phyloP scores from a whole-genome alignment of 495 filamentous ascomycete species.

The Lophiotrema nucula region DNA sequence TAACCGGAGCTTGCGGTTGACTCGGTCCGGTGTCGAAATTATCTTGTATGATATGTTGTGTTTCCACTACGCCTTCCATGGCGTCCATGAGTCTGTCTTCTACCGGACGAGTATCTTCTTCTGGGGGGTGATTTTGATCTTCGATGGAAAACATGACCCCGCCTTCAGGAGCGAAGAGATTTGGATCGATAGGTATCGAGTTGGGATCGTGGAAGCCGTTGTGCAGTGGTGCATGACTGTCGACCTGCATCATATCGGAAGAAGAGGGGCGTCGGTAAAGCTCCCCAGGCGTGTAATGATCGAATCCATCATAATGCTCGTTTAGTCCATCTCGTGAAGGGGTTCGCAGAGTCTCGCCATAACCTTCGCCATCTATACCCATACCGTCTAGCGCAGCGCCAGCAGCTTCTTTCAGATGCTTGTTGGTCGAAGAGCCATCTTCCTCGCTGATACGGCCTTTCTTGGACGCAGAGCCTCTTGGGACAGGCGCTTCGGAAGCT shows the following conservation, averaged over 20 bases:
- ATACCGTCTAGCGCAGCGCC: not conserved
- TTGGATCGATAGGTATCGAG: not conserved
- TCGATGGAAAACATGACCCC: conserved; percentile 27
- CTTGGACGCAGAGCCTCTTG: conserved; percentile 53
- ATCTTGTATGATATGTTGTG: not conserved
- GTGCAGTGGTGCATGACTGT: not conserved
- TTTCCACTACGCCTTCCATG: conserved; percentile 4
- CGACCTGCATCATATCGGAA: not conserved
- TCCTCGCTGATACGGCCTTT: conserved; percentile 49
- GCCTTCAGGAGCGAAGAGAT: too few species aligned
- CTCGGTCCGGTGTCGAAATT: not conserved
- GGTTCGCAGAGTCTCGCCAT: not conserved
- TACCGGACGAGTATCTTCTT: too few species aligned
- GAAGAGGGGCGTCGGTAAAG: conserved; percentile 41
- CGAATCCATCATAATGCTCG: conserved; percentile 25
- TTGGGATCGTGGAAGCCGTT: conserved; percentile 43
- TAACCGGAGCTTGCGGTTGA: not conserved
- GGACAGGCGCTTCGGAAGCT: conserved; percentile 58
- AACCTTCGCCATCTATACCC: conserved; percentile 5
- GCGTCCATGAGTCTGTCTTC: too few species aligned
- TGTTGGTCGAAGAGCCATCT: conserved; percentile 17
- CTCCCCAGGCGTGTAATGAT: conserved; percentile 49
- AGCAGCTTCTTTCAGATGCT: conserved; percentile 24
- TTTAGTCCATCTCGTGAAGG: conserved; percentile 47
- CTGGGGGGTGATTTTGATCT: too few species aligned